Evolutionary conservation across 345 rosid genomes (phyloP), one percentile per base, ranked within the genome.

Genomic region (Acer negundo): DNA sequence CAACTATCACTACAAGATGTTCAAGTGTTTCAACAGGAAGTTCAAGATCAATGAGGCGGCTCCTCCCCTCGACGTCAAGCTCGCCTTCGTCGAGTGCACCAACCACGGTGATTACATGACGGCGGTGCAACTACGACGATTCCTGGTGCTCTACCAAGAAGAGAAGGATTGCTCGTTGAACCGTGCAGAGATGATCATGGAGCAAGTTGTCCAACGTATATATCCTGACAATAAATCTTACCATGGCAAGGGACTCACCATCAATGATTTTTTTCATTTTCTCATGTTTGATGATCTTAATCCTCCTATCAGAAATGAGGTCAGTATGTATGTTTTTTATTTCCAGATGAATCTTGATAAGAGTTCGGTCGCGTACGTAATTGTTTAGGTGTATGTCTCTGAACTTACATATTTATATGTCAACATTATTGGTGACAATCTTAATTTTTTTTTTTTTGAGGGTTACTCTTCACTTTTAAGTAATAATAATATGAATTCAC

Each of bases 61-160:
- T 83, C 94, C 94, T 0, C 97, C 99, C n/a, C 75, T 82, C 13
- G 98, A 94, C 77, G 90, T 96, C 71, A 86, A 78, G 58, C 82
- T 79, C 17, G 84, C 81, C 5, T 96, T 94, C 69, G 40, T 46
- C 22, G 69, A 56, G 24, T 91, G 81, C 89, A 82, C 92, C 40
- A 82, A 80, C 1, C 91, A 89, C 10, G 89, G 84, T 3, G 7
- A 65, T 10, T 72, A 81, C 53, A 89, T 96, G 82, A 77, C 84
- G 9, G 80, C 86, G 11, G 89, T 82, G 58, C 90, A 87, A 70
- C 82, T 96, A 68, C 86, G 70, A n/a, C 79, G 70, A 46, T 96
- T 96, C 85, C 80, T 96, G 65, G 85, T 75, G 6, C 89, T 83
- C 24, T 70, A 86, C 64, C 99, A 91, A 73, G 82, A 89, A 0